These are phyloP conservation scores for Rhodotorula sp. DNA, from an alignment of 1,284 basidiomycete genomes.

Conservation along the genomic window DNA sequence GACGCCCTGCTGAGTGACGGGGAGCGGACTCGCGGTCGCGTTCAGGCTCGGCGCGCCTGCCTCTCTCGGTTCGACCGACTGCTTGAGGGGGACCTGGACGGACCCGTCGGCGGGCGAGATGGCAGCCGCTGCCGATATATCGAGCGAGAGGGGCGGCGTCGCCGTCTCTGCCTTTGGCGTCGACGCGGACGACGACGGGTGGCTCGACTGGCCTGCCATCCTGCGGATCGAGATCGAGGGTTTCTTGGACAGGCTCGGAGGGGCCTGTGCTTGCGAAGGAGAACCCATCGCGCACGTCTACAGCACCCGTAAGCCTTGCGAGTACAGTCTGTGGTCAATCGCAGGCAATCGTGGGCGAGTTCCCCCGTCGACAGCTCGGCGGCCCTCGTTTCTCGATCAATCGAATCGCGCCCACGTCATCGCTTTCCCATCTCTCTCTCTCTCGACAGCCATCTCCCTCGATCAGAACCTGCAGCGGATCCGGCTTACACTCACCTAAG, in stretches of 20 bases:
- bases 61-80: conserved; percentile 14
- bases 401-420: too few relatives aligned
- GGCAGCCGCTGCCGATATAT: conserved; percentile 2
- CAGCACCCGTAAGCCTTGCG: too few relatives aligned
- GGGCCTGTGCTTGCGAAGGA: too few relatives aligned
- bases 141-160: conserved; percentile 7
- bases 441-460: too few relatives aligned
- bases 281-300: too few relatives aligned
- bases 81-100: conserved; percentile 22
- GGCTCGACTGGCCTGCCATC: conserved; percentile 14
- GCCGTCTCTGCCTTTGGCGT: background rate
- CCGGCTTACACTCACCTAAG: too few relatives aligned
- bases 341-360: too few relatives aligned
- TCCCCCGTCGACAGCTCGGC: background rate
- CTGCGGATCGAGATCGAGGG: conserved; percentile 15
- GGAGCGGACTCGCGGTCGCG: conserved; percentile 24
- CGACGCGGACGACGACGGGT: background rate
- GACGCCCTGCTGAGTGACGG: conserved; percentile 5
- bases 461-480: too few relatives aligned
- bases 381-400: background rate
- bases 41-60: conserved; percentile 26
- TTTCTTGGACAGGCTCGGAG: background rate
- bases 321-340: too few relatives aligned
- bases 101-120: background rate
- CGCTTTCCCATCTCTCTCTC: background rate